A percentile compares a stretch with the other conserved stretches of the same genome.
Evolutionary conservation across 768 basidiomycete genomes (phyloP).

Genomic region (Ramaria rubella): DNA sequence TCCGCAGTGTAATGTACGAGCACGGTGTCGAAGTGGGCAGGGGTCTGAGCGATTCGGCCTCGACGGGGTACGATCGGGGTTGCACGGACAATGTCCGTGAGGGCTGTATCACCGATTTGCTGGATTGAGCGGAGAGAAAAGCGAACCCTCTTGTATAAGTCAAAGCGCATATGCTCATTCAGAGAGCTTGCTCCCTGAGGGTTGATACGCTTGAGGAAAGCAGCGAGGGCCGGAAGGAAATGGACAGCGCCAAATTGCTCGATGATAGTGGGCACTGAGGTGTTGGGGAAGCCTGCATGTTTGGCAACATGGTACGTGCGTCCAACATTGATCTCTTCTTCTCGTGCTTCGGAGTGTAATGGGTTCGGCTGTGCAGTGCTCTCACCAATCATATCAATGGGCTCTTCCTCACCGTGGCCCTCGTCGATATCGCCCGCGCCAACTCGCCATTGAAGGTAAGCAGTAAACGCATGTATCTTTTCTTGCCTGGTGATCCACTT

Average conservation of each 20-base stretch:
- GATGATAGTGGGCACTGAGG: neutral
- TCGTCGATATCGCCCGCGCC: neutral
- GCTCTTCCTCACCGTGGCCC: neutral
- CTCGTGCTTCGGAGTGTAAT: neutral
- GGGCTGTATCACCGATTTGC: neutral
- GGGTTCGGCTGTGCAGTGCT: neutral
- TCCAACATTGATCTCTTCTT: neutral
- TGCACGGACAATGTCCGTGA: neutral
- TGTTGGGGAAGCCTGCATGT: neutral
- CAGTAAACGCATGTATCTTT: neutral
- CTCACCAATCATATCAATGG: neutral
- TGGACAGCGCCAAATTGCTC: neutral
- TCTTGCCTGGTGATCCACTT: slow-evolving; percentile 12
- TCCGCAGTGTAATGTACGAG: neutral
- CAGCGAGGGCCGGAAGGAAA: neutral
- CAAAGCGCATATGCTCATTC: neutral
- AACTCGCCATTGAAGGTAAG: slow-evolving; percentile 4
- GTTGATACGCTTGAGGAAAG: neutral
- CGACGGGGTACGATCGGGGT: neutral
- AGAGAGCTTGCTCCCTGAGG: neutral
- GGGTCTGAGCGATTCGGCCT: too few relatives aligned
- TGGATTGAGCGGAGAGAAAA: neutral
- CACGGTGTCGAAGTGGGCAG: too few relatives aligned
- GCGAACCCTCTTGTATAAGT: neutral
- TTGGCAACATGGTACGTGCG: neutral